Base-by-base conservation (phyloP, 352 stramenopile genomes). In the Phytophthora pini region DNA sequence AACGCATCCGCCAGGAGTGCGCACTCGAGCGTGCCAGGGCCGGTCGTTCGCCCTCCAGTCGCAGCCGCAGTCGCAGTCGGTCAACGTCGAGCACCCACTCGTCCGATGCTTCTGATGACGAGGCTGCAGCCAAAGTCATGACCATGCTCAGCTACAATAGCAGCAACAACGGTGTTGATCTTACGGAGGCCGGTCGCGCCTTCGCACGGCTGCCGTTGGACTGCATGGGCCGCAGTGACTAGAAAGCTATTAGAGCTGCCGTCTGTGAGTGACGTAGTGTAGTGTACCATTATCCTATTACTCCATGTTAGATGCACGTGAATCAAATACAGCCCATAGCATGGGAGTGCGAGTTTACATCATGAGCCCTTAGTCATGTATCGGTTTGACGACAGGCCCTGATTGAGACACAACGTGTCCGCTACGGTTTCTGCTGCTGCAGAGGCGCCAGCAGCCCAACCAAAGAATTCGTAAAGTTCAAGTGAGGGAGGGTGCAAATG, bases 161-260 rank as follows among this genome's bases (percentile, higher is more conserved):
- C 26, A 49, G 20, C 51, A 53, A 17, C 27, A 45, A 7, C 27
- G 31, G 6, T 39, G 15, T 45, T 22, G 43, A 65, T 43, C 56
- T 83, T 24, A 80, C 76, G 22, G 59, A 67, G 41, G 76, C 76
- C 0, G 72, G 72, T 38, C 76, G 62, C 5, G 76, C 66, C 17
- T 82, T 70, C 48, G 74, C 74, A 44, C 61, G 71, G 11, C 56
- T 80, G 13, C 73, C 73, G 1, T 26, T 79, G 20, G 74, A 80
- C 38, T 78, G 74, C 53, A 78, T 76, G 71, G 40, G 26, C 66
- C 47, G 34, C n/a, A 56, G 49, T 38, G 31, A 61, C 38, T 69
- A 61, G 31, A 58, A 40, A 56, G 31, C 56, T 66, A 55, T 22
- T 46, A 4, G 34, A 44, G 49, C 36, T 49, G 26, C 39, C 56